Conservation (phyloP, 768 basidiomycete species). For the Pisolithus albus region DNA sequence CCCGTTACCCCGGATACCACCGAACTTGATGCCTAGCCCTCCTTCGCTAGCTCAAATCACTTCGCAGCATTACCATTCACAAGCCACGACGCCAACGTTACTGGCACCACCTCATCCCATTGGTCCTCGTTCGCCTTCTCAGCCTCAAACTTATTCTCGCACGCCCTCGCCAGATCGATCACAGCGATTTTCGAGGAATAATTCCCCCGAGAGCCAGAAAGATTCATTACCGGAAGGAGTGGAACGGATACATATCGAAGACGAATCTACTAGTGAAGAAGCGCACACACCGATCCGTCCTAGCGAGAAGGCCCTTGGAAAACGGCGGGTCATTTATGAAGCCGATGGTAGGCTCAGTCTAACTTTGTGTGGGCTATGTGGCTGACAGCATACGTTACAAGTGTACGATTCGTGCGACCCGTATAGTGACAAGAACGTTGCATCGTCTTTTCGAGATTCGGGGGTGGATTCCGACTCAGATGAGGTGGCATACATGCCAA, state of each 20-base stretch:
- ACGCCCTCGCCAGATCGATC: conserved; percentile 63
- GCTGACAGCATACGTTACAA: conserved; percentile 4
- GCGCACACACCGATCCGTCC: conserved; percentile 45
- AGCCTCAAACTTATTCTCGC: conserved; percentile 42
- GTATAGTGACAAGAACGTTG: conserved; percentile 39
- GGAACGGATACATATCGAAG: conserved; percentile 23
- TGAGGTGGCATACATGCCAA: conserved; percentile 28
- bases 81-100: conserved; percentile 25
- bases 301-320: conserved; percentile 85
- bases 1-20: conserved; percentile 34
- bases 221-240: conserved; percentile 21
- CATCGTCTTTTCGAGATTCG: conserved; percentile 28
- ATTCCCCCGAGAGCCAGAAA: conserved; percentile 19
- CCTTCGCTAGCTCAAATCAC: conserved; percentile 9
- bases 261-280: conserved; percentile 22
- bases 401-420: conserved; percentile 52
- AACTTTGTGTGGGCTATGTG: not conserved
- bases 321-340: conserved; percentile 57
- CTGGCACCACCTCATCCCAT: conserved; percentile 68
- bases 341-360: conserved; percentile 35
- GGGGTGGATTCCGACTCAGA: conserved; percentile 46
- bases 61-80: conserved; percentile 19
- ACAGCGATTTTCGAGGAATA: conserved; percentile 13
- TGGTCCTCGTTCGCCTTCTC: conserved; percentile 62
- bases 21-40: conserved; percentile 18